Evolutionary conservation across 176 grass and related monocot species (phyloP), one percentile per base, ranked within the genome.

Genomic region (Rhipidocladum racemiflorum): DNA sequence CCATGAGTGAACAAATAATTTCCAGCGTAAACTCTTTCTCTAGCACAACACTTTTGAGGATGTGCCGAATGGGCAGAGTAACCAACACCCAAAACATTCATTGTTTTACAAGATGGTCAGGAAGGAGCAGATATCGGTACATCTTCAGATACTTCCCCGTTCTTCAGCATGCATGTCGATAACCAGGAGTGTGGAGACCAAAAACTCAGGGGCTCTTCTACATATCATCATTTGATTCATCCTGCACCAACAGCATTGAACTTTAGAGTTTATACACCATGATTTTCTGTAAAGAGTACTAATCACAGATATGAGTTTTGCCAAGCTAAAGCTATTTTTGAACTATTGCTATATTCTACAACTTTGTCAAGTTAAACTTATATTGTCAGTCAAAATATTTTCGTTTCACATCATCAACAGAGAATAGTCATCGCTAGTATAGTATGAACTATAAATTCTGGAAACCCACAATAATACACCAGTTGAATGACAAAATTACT

Each of bases 181-280:
- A n/a, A 79, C 71, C 67, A 66, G 18, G 56, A 23, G 17, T 11
- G 49, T 34, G n/a, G 35, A 79, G 15, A 61, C 61, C 20, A 70
- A 57, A 7, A 67, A 74, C 28, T 32, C 20, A 65, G 23, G 34
- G 36, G 35, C 24, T 44, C 50, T 15, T 60, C 79, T 86, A 90
- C 9, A 34, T 25, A 78, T 70, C 88, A 86, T 74, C 51, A 9
- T 68, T 86, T 34, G 74, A 45, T 65, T 73, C 79, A 78, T 86
- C 88, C 88, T 90, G 74, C 84, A 79, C 17, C 9, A 86, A 77
- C n/a, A 90, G 21, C 59, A 73, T 72, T 74, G 14, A 79, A 67
- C 39, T 44, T 84, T 13, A 29, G 21, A 57, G 82, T 59, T 66
- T 57, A 88, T n/a, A 73, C 15, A 7, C 43, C 27, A 38, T 24